A percentile compares a stretch with the other conserved stretches of the same genome.
phyloP scores from a whole-genome alignment of 331 rosid species.

The Pyrus hybrid region DNA sequence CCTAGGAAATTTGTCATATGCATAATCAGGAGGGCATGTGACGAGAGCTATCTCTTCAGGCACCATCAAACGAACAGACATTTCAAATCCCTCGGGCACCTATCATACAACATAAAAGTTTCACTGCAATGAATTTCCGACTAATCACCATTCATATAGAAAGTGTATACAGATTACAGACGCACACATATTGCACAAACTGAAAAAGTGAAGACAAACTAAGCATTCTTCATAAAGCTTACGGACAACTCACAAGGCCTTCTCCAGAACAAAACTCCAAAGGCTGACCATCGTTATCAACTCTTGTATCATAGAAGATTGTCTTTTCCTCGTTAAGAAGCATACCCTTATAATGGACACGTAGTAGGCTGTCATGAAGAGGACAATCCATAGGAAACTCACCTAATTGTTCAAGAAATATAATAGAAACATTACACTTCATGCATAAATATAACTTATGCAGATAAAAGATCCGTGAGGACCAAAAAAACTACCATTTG shows the following conservation, averaged over 20 bases:
- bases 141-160: neutral
- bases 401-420: constrained; percentile 45
- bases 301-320: constrained; percentile 73
- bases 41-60: constrained; percentile 90
- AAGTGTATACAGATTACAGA: neutral
- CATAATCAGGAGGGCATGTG: constrained; percentile 93
- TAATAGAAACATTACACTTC: constrained; percentile 5
- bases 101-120: constrained; percentile 14
- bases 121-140: neutral
- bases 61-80: constrained; percentile 88
- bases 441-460: neutral
- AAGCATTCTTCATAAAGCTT: neutral
- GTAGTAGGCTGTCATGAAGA: constrained; percentile 88
- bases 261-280: constrained; percentile 92
- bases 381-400: constrained; percentile 99
- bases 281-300: constrained; percentile 77
- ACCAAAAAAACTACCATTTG: neutral
- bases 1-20: constrained; percentile 89
- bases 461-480: neutral
- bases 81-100: constrained; percentile 96
- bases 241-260: constrained; percentile 75
- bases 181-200: neutral
- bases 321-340: constrained; percentile 54
- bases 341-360: constrained; percentile 85
- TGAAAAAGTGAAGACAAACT: neutral